Percentiles rank a stretch among this genome's conserved stretches.
Evolutionary conservation across 805 yeast species (phyloP).

Genomic region (Barnettozyma vustinii): DNA sequence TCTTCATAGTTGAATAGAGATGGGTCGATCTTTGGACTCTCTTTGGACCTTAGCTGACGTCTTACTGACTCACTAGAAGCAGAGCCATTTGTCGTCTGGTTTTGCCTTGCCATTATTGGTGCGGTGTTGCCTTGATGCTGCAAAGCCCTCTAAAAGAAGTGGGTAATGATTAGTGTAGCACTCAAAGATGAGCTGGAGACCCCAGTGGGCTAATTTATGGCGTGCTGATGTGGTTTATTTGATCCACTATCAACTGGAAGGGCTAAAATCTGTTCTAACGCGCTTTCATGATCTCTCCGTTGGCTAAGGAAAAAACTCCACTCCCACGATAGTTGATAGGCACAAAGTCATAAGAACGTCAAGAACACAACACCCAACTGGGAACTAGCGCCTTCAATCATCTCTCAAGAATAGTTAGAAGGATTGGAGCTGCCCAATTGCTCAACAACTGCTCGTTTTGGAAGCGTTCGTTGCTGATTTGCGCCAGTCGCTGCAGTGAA

Average conservation of each 20-base stretch:
- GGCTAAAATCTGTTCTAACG: background rate
- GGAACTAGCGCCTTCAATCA: background rate
- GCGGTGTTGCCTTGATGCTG: background rate
- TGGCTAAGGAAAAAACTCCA: background rate
- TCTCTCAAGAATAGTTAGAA: background rate
- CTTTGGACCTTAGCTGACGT: slow-evolving; percentile 18
- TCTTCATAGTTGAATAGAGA: slow-evolving; percentile 26
- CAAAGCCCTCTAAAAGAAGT: no score
- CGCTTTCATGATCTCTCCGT: background rate
- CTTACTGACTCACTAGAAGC: slow-evolving; percentile 1
- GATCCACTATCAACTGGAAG: no score
- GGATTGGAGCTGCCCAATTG: background rate
- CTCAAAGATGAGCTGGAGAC: no score
- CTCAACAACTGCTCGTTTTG: background rate
- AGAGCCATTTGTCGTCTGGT: background rate
- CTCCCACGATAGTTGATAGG: background rate
- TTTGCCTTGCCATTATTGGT: background rate
- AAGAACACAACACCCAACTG: background rate
- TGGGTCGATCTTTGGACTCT: slow-evolving; percentile 13
- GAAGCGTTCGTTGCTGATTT: background rate
- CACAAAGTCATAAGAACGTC: background rate
- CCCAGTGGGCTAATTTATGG: no score
- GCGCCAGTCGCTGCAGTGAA: background rate
- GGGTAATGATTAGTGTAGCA: background rate
- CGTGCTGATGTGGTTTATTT: no score